Evolutionary conservation across 208 protist genomes (phyloP).

Genomic region (Wallacemonas sp.): DNA sequence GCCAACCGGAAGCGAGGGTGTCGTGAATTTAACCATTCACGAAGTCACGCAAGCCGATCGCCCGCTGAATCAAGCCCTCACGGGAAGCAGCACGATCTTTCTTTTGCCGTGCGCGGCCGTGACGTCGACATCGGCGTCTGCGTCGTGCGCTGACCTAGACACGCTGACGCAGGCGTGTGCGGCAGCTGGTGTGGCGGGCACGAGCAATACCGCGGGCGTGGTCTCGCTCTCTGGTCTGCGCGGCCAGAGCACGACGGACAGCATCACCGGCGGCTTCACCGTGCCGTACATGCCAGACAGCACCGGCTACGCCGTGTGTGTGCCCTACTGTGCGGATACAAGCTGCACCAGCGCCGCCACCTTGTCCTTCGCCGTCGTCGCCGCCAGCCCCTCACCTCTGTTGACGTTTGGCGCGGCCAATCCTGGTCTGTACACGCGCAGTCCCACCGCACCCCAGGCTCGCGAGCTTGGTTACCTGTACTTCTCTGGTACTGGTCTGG

Average conservation of each 20-base stretch:
- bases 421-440: slow-evolving; percentile 58
- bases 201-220: slow-evolving; percentile 13
- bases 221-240: slow-evolving; percentile 31
- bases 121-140: slow-evolving; percentile 21
- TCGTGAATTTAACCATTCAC: slow-evolving; percentile 49
- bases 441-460: slow-evolving; percentile 65
- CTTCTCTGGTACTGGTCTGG: slow-evolving; percentile 61
- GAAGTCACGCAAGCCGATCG: slow-evolving; percentile 31
- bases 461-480: slow-evolving; percentile 54
- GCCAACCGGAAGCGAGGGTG: slow-evolving; percentile 50
- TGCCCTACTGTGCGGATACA: slow-evolving; percentile 72
- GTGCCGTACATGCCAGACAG: slow-evolving; percentile 55
- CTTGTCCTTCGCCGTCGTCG: slow-evolving; percentile 73
- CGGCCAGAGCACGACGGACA: slow-evolving; percentile 21
- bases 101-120: slow-evolving; percentile 51
- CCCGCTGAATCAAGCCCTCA: slow-evolving; percentile 60
- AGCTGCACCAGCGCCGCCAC: slow-evolving; percentile 31
- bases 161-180: slow-evolving; percentile 49
- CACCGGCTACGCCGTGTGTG: slow-evolving; percentile 71
- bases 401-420: slow-evolving; percentile 51
- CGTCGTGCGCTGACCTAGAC: slow-evolving; percentile 40
- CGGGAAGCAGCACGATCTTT: slow-evolving; percentile 57
- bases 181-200: slow-evolving; percentile 16
- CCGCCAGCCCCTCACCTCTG: slow-evolving; percentile 21
- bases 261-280: slow-evolving; percentile 50